Conservation (phyloP, 2,329 filamentous ascomycete genomes). For the Neurospora crassa region DNA sequence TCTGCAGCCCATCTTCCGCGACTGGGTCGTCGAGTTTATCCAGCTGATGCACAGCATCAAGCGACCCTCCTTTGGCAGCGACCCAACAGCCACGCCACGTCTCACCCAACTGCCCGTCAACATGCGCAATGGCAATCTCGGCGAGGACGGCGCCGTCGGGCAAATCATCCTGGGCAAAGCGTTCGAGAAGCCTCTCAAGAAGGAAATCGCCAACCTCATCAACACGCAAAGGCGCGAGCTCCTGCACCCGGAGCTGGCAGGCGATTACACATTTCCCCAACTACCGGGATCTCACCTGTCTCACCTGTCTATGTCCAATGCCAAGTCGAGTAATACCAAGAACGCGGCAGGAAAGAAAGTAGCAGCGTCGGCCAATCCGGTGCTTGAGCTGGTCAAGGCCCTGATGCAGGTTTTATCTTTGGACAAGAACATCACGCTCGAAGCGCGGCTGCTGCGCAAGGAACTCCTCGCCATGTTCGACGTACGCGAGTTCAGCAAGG, state of each 20-base stretch:
- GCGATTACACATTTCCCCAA: conserved; percentile 76
- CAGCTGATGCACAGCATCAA: conserved; percentile 88
- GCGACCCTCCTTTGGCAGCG: conserved; percentile 45
- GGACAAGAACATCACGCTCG: conserved; percentile 82
- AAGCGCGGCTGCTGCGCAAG: conserved; percentile 79
- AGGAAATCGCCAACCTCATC: conserved; percentile 75
- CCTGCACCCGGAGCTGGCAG: conserved; percentile 76
- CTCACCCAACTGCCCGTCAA: conserved; percentile 52
- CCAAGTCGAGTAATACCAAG: neutral
- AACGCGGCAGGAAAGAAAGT: conserved; percentile 2
- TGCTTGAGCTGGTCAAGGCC: conserved; percentile 83
- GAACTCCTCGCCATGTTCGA: conserved; percentile 87
- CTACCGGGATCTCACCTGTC: conserved; percentile 64
- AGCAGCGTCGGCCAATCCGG: conserved; percentile 51
- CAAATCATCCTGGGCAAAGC: conserved; percentile 65
- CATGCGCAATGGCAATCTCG: conserved; percentile 34
- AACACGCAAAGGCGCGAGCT: conserved; percentile 80
- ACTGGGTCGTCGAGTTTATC: conserved; percentile 93
- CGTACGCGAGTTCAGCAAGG: conserved; percentile 82
- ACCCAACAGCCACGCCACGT: conserved; percentile 41
- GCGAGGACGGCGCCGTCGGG: conserved; percentile 48
- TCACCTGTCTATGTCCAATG: conserved; percentile 24
- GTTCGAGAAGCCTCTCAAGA: conserved; percentile 85
- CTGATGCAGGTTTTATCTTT: conserved; percentile 88
- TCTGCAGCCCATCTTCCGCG: conserved; percentile 75